Evolutionary conservation across 179 eudicot species (phyloP), one percentile per base, ranked within the genome.

Genomic region (Monotropa hypopitys): DNA sequence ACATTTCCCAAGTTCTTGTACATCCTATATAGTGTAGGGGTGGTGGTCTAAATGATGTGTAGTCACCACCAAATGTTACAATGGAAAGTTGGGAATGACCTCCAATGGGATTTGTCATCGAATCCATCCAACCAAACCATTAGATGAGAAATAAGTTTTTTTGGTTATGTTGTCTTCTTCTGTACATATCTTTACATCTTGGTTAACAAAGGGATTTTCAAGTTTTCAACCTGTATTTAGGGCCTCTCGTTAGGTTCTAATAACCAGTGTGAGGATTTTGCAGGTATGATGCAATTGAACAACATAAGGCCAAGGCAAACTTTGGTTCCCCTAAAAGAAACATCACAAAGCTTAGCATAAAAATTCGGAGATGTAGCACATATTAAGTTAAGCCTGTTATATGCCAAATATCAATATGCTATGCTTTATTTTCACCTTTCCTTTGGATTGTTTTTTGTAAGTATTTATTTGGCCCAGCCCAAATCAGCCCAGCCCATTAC

Each of bases 251-350:
- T 10, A n/a, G 57, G 18, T 42, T 45, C 11, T 70, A 43, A n/a
- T 42, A 7, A 42, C 28, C 13, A 3, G 3, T 23, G 5, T 72
- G 65, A 45, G 18, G 33, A 70, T 42, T 61, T 77, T 61, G 62
- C 83, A 94, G 97, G 92, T 83, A 79, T 81, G 69, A 86, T 86
- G 90, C 90, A 81, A 74, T 80, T 89, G 32, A 85, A 77, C 47
- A 82, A 63, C 69, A 62, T 87, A 54, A 84, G 82, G 85, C 93
- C 97, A 33, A 90, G 89, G 82, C 90, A 97, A 50, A 66, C 66
- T 30, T 71, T 90, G 81, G 85, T 79, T 71, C 85, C 91, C 50
- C 86, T 76, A 63, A 86, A 84, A 74, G 93, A 78, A 59, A 79
- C 84, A 50, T 46, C 85, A 33, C 86, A 79, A 67, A 79, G 40